phyloP scores from a whole-genome alignment of 495 filamentous ascomycete species.

The Podospora sp. region DNA sequence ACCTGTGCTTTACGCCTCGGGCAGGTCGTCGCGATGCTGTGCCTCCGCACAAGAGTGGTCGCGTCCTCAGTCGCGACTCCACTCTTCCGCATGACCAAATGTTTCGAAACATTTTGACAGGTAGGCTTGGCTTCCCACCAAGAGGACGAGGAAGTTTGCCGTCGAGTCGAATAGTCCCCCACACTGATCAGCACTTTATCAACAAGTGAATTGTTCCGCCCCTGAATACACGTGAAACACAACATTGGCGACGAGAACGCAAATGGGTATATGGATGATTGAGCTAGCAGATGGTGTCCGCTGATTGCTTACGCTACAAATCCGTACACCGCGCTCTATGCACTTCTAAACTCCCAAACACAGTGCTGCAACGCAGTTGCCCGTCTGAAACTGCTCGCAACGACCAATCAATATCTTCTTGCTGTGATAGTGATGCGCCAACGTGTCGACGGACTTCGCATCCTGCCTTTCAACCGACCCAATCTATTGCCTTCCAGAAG shows the following conservation, averaged over 20 bases:
- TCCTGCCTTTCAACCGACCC: too few species aligned
- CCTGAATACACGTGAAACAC: conserved; percentile 1
- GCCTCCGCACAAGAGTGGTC: background rate
- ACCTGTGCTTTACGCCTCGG: too few species aligned
- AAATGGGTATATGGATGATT: background rate
- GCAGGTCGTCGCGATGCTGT: background rate
- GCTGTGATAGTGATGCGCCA: too few species aligned
- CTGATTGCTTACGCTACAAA: background rate
- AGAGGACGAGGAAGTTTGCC: background rate
- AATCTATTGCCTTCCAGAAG: too few species aligned
- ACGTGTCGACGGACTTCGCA: too few species aligned
- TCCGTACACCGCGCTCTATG: too few species aligned
- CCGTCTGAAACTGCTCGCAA: too few species aligned
- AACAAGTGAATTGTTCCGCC: background rate
- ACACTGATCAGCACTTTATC: background rate
- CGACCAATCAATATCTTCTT: too few species aligned
- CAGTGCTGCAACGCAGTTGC: too few species aligned
- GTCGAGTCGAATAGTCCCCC: background rate
- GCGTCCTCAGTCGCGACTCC: background rate
- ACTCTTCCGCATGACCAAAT: conserved; percentile 6
- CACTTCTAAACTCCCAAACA: too few species aligned
- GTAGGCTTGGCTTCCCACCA: background rate
- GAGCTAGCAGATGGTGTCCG: background rate
- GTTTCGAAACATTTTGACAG: conserved; percentile 20
- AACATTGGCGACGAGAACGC: background rate